Evolutionary conservation across 1,139 yeast species (phyloP), one percentile per base, ranked within the genome.

Genomic region (Blastobotrys persicus): DNA sequence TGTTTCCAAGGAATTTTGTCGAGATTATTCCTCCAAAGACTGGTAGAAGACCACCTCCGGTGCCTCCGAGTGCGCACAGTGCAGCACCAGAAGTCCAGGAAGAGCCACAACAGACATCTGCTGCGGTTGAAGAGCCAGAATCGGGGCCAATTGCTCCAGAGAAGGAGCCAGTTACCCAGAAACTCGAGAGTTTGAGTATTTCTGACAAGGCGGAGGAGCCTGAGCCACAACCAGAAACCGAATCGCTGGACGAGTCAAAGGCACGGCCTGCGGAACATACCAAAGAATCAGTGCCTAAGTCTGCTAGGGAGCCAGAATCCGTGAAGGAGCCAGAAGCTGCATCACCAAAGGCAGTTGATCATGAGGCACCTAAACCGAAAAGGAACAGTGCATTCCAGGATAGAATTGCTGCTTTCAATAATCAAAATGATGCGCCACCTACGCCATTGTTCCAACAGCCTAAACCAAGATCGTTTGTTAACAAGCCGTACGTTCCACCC

Each of bases 1-100:
- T 91, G 73, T 92, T 92, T 60, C 98, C 98, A 5, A 81, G 79
- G 65, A 83, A 81, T 64, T 92, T 88, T 71, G 98, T 92, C 3
- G 81, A 80, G 53, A 50, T 71, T 4, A 54, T 31, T 14, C 46
- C 45, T 28, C 44, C 50, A 17, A 47, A 53, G 26, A 38, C 35
- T 11, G 17, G 39, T 17, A n/a, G 40, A 18, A 19, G 26, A 7
- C 48, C 57, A 14, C 46, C 49, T 13, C 38, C 57, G 12, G 47
- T 49, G 17, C 33, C 51, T 12, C 39, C 12, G 13, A 5, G 13
- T 16, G 17, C 13, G n/a, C n/a, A n/a, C n/a, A n/a, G n/a, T 12
- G 4, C 41, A 37, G 41, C 16, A 18, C 41, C 41, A 37, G 41
- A 37, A 19, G 19, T 19, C 7, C 19, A 16, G 9, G 23, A 35